Conservation (phyloP, 768 basidiomycete genomes). For the Leccinum barrowsii region DNA sequence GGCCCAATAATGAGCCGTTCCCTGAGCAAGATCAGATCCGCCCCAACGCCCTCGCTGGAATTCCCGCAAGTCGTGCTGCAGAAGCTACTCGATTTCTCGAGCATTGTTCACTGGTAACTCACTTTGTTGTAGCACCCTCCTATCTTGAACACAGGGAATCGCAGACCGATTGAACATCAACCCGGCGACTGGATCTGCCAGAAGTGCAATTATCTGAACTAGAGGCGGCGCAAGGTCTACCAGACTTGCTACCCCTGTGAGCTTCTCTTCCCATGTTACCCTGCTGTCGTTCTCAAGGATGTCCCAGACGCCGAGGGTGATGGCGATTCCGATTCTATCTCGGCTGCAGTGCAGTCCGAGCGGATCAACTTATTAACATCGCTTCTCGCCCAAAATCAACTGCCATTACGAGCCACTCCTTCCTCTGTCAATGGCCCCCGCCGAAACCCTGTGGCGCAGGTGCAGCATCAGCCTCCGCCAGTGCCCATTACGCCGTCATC, state of each 20-base stretch:
- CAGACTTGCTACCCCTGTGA: slow-evolving; percentile 83
- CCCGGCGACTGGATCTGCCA: slow-evolving; percentile 81
- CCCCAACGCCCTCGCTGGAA: slow-evolving; percentile 50
- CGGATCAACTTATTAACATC: slow-evolving; percentile 77
- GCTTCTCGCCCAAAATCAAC: slow-evolving; percentile 60
- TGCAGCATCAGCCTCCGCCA: slow-evolving; percentile 39
- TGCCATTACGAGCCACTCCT: slow-evolving; percentile 21
- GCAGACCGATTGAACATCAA: slow-evolving; percentile 84
- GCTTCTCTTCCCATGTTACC: slow-evolving; percentile 28
- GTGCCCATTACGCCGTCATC: slow-evolving; percentile 35
- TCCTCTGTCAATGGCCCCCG: slow-evolving; percentile 24
- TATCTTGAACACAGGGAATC: slow-evolving; percentile 85
- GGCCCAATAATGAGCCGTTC: slow-evolving; percentile 86
- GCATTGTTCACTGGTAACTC: background rate
- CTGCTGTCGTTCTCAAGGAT: slow-evolving; percentile 10
- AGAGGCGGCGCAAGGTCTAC: slow-evolving; percentile 84
- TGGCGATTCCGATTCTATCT: slow-evolving; percentile 85
- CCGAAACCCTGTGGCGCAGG: slow-evolving; percentile 46
- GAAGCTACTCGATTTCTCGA: background rate
- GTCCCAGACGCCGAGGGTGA: slow-evolving; percentile 78
- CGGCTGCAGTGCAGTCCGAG: slow-evolving; percentile 79
- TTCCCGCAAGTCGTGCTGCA: slow-evolving; percentile 44
- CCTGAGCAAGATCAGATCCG: slow-evolving; percentile 79
- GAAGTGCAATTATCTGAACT: slow-evolving; percentile 86
- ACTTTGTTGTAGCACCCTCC: slow-evolving; percentile 62